Conservation (phyloP, 1,284 basidiomycete genomes). For the Vanrija sp. region DNA sequence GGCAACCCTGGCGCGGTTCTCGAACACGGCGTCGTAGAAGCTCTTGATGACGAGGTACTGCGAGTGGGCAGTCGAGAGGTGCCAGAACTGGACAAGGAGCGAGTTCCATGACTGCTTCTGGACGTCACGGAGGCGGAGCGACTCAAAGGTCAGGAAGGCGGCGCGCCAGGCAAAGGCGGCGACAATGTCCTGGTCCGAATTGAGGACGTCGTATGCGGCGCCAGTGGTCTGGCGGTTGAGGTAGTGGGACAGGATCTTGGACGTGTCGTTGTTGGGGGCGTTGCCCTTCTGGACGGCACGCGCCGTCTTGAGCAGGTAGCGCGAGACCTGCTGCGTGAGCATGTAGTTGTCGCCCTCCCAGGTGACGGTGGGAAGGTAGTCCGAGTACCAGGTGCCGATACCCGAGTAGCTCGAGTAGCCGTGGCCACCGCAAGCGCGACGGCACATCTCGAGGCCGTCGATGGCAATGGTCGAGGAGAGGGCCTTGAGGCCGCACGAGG, state of each 20-base stretch:
- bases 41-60: constrained; percentile 21
- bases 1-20: constrained; percentile 7
- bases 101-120: constrained; percentile 39
- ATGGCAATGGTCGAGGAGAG: constrained; percentile 51
- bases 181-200: constrained; percentile 55
- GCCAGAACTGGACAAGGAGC: constrained; percentile 21
- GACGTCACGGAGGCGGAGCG: constrained; percentile 44
- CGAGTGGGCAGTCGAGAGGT: constrained; percentile 19
- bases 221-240: constrained; percentile 49
- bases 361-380: constrained; percentile 55
- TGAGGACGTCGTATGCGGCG: constrained; percentile 35
- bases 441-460: constrained; percentile 54
- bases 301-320: constrained; percentile 53
- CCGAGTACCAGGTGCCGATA: constrained; percentile 55
- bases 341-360: constrained; percentile 59
- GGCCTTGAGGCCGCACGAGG: constrained; percentile 16
- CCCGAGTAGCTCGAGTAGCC: constrained; percentile 58
- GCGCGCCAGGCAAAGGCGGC: constrained; percentile 52
- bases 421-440: constrained; percentile 56
- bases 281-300: constrained; percentile 55
- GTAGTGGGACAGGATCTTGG: constrained; percentile 44
- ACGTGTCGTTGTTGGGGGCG: constrained; percentile 55
- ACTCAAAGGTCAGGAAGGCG: constrained; percentile 40
- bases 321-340: constrained; percentile 54
- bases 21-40: constrained; percentile 17